Evolutionary conservation across 2,329 filamentous ascomycete genomes (phyloP).

Genomic region (Alternaria sp.): DNA sequence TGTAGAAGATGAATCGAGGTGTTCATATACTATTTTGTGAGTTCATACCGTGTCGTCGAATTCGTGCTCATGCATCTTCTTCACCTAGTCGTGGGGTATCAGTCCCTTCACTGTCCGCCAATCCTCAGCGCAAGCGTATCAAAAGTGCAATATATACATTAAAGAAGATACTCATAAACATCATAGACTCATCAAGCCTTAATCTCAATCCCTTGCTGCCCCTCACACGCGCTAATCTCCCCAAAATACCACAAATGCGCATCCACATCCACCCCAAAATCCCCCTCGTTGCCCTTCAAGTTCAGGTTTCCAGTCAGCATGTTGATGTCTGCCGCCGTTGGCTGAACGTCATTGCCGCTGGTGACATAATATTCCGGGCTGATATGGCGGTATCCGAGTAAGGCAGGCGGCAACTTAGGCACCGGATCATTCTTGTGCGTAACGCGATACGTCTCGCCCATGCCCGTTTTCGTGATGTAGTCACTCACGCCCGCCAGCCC

Average conservation of each 20-base stretch:
- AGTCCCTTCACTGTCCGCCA: accelerated
- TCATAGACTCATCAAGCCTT: constrained; percentile 8
- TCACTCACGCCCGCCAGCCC: constrained; percentile 63
- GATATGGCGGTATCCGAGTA: constrained; percentile 69
- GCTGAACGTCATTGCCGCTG: constrained; percentile 26
- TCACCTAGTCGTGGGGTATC: neutral
- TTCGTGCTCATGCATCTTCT: neutral
- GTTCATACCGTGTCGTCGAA: neutral
- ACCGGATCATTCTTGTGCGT: constrained; percentile 73
- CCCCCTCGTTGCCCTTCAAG: constrained; percentile 38
- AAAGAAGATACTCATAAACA: neutral
- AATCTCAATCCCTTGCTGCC: constrained; percentile 33
- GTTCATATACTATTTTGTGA: neutral
- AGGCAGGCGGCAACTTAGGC: constrained; percentile 68
- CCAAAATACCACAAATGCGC: constrained; percentile 49
- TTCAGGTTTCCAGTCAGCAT: constrained; percentile 28
- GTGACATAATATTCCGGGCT: constrained; percentile 68
- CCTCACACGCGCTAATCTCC: constrained; percentile 41
- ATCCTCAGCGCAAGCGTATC: neutral
- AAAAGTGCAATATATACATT: neutral
- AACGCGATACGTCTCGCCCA: constrained; percentile 64
- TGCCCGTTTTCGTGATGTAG: constrained; percentile 61
- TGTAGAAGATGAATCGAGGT: neutral
- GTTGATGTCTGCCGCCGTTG: constrained; percentile 28
- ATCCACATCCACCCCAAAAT: constrained; percentile 31